Base-by-base conservation (phyloP, 139 green algal genomes). In the Ostreobium quekettii region DNA sequence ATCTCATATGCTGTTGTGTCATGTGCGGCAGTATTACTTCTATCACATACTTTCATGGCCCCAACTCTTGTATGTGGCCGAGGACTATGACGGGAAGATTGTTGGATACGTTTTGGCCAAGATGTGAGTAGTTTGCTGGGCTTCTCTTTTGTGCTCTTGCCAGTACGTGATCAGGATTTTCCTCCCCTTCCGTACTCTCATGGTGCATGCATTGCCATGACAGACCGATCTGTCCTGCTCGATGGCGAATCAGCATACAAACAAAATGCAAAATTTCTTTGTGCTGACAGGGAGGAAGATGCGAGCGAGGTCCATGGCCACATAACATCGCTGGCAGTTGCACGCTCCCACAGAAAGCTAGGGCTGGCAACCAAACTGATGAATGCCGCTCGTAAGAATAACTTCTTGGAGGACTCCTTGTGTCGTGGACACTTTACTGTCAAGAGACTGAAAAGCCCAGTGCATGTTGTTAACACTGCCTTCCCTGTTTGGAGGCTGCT, bases 1-100 rank as follows among this genome's bases (percentile, higher is more conserved):
- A n/a, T n/a, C n/a, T n/a, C n/a, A n/a, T n/a, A n/a, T n/a, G n/a
- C n/a, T n/a, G n/a, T n/a, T n/a, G n/a, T n/a, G n/a, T n/a, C n/a
- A n/a, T n/a, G n/a, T n/a, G n/a, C n/a, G 85, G 79, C 87, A 98
- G 93, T 99, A 99, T 80, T 99, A 99, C 78, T 85, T 97, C 64
- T 99, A 99, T 72, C 95, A 99, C 76, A 91, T 96, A 35, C 82
- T 98, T 5, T 95, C 90, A 2, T 99, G 95, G 95, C 95, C 95
- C 19, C 93, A 98, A 73, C 86, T 99, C 24, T 79, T 99, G 15
- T 90, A 96, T 47, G 92, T 98, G 46, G 95, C 95, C 1, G 93
- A 98, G 74, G 92, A 97, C 71, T 95, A 96, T 68, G 86, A 95
- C 66, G 92, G 92, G 1, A 86, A 85, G 36, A 98, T 99, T 36